phyloP scores from a whole-genome alignment of 768 basidiomycete genomes.

The Strobilomyces dryophilus region DNA sequence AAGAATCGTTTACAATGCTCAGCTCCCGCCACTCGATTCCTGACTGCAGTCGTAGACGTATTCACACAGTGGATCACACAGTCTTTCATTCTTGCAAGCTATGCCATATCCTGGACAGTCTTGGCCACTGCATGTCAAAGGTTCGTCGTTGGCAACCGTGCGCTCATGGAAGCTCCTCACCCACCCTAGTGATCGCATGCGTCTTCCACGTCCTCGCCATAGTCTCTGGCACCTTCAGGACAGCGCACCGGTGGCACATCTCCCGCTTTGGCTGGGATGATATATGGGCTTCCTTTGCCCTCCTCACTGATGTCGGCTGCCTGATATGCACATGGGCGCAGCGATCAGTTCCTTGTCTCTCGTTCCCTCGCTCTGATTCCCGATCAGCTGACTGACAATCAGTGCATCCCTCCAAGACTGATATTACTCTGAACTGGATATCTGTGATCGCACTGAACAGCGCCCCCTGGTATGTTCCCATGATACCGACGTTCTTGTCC shows the following conservation, averaged over 20 bases:
- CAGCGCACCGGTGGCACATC: constrained; percentile 9
- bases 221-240: constrained; percentile 11
- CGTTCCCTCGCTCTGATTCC: not conserved
- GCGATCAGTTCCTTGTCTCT: constrained; percentile 1
- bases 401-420: not conserved
- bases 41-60: not conserved
- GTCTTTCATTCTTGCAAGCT: not conserved
- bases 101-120: constrained; percentile 19
- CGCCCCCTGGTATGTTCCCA: constrained; percentile 9
- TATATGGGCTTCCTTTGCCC: constrained; percentile 12
- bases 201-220: constrained; percentile 12
- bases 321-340: constrained; percentile 7
- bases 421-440: constrained; percentile 6
- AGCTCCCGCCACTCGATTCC: not conserved
- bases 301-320: constrained; percentile 10
- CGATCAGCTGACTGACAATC: not conserved
- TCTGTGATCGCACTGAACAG: not conserved
- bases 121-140: constrained; percentile 13
- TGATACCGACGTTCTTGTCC: not conserved
- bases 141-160: not conserved
- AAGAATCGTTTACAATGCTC: not conserved
- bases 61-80: not conserved
- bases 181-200: constrained; percentile 2
- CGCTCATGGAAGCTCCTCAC: not conserved
- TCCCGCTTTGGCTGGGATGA: constrained; percentile 19